Evolutionary conservation across 768 basidiomycete genomes (phyloP), one percentile per base, ranked within the genome.

Genomic region (Boletus sensibilis): DNA sequence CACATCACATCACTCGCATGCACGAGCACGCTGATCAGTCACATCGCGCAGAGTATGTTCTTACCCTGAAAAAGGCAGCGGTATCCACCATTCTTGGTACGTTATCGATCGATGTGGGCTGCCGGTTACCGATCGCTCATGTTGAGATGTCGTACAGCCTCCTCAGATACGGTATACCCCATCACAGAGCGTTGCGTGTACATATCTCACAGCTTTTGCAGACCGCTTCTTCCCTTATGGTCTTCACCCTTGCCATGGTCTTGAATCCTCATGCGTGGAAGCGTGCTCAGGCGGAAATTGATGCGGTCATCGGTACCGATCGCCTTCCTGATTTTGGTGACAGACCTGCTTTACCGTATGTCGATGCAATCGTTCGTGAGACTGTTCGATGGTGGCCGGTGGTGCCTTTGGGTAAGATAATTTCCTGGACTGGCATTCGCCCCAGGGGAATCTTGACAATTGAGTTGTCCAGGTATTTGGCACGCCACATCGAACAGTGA

Each of bases 401-500:
- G 27, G 27, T 7, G 5, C 42, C 50, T 18, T 13, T 51, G 5
- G 29, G 50, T 33, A 29, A 40, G 39, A 21, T 33, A 8, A 12
- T 11, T 40, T 39, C 3, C 25, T 11, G 18, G 25, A 12, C n/a
- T 5, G 20, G 6, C 29, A 29, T 45, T 45, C 27, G 29, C 11
- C 3, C 11, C 13, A 21, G 39, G 39, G 13, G 21, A 16, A 14
- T 20, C n/a, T 14, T 46, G 41, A 42, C 41, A 20, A 20, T 16
- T 14, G 33, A 9, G 27, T 39, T 20, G 25, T 38, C 13, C 20
- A 66, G 61, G 59, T 8, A 34, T 71, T 25, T 63, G 68, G 11
- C 67, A 72, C 27, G 55, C 61, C 3, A 53, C 65, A 6, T 27
- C 42, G 5, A 45, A 20, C 16, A 59, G 65, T 23, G 69, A 73